Percentiles rank a stretch among this genome's conserved stretches.
These are phyloP conservation scores for Erythrobasidium hasegawianum DNA, from an alignment of 1,284 basidiomycete species.

Conservation along the genomic window DNA sequence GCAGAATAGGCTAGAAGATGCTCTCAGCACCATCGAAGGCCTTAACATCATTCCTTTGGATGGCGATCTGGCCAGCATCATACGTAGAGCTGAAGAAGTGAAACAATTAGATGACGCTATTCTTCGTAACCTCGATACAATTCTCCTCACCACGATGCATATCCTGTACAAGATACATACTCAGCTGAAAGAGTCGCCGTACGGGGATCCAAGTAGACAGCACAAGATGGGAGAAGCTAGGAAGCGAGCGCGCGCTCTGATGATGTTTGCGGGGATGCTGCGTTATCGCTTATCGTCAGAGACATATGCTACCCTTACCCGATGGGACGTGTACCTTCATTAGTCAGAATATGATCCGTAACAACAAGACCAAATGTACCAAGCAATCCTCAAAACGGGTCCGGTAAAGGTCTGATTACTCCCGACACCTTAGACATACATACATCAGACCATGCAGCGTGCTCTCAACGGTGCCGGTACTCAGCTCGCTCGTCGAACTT, in stretches of 20 bases:
- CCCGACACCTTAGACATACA: too few species aligned
- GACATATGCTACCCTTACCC: conserved; percentile 74
- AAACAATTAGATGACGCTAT: conserved; percentile 78
- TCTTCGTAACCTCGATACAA: conserved; percentile 81
- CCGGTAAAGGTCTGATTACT: too few species aligned
- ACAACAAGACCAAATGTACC: too few species aligned
- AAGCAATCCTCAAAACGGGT: too few species aligned
- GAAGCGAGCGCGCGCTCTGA: conserved; percentile 55
- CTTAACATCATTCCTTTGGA: conserved; percentile 83
- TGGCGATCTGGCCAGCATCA: conserved; percentile 79
- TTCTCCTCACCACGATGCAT: conserved; percentile 92
- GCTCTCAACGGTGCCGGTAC: conserved; percentile 4
- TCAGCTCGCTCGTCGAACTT: conserved; percentile 5
- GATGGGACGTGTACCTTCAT: conserved; percentile 44
- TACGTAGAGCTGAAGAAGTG: conserved; percentile 83
- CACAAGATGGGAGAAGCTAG: conserved; percentile 58
- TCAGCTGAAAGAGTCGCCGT: conserved; percentile 66
- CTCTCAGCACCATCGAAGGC: conserved; percentile 70
- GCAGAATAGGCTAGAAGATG: conserved; percentile 45
- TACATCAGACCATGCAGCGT: conserved; percentile 29
- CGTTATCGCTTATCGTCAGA: conserved; percentile 85
- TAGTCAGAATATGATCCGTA: conserved; percentile 6
- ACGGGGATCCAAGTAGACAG: conserved; percentile 67
- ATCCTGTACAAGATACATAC: conserved; percentile 75
- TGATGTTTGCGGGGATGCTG: conserved; percentile 75